phyloP scores from a whole-genome alignment of 176 grass and related monocot genomes.

The Cenchrus americanus region DNA sequence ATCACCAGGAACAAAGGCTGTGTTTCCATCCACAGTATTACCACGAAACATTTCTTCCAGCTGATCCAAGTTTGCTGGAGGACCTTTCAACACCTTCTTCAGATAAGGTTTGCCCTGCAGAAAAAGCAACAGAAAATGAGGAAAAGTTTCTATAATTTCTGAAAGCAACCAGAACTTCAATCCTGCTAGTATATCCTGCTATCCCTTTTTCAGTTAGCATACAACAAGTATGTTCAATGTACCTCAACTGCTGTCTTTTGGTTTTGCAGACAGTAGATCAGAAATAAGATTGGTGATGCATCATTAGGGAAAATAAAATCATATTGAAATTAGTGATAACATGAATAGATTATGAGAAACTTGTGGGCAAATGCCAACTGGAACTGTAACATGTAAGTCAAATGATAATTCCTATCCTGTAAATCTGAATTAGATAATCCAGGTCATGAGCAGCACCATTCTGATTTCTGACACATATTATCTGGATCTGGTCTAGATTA shows the following conservation, averaged over 20 bases:
- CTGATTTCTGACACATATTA: background rate
- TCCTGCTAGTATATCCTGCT: too few relatives aligned
- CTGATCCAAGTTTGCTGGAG: too few relatives aligned
- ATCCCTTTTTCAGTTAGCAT: too few relatives aligned
- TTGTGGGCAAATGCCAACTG: background rate
- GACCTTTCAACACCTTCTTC: too few relatives aligned
- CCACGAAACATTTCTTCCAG: too few relatives aligned
- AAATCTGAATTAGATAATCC: conserved; percentile 18
- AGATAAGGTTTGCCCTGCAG: too few relatives aligned
- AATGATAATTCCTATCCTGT: conserved; percentile 20
- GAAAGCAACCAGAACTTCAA: too few relatives aligned
- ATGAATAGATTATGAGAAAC: background rate
- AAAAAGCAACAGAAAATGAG: too few relatives aligned
- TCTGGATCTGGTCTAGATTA: background rate
- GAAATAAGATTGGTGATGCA: conserved; percentile 57
- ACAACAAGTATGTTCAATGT: too few relatives aligned
- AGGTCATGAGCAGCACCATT: background rate
- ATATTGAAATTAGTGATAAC: background rate
- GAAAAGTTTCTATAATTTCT: too few relatives aligned
- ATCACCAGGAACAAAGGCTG: too few relatives aligned
- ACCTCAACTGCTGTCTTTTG: background rate
- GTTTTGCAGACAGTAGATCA: conserved; percentile 57
- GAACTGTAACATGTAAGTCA: conserved; percentile 2
- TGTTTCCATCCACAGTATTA: too few relatives aligned
- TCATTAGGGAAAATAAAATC: background rate